These are phyloP conservation scores for Chaetomium tenue DNA, from an alignment of 495 filamentous ascomycete species.

Conservation along the genomic window DNA sequence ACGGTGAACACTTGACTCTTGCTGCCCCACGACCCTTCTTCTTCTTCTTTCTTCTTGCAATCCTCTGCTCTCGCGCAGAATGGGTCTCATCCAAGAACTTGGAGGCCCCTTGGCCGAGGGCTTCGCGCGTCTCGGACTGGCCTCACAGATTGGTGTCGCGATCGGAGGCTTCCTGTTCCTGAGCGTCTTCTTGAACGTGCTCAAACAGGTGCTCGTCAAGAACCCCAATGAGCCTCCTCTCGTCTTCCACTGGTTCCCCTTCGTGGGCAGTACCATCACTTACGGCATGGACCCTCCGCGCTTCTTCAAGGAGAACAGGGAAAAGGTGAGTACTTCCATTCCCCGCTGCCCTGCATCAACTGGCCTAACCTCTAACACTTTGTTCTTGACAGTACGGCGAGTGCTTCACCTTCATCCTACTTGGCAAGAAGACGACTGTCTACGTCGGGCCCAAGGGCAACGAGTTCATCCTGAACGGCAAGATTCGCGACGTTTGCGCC, in stretches of 20 bases:
- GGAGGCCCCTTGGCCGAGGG: slow-evolving; percentile 45
- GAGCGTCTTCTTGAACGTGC: slow-evolving; percentile 62
- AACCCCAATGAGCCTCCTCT: slow-evolving; percentile 73
- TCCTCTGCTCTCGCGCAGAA: slow-evolving; percentile 25
- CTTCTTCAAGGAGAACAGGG: slow-evolving; percentile 68
- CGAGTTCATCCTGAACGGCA: slow-evolving; percentile 84
- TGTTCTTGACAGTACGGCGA: slow-evolving; percentile 32
- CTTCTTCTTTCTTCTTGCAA: background rate
- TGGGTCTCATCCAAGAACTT: slow-evolving; percentile 54
- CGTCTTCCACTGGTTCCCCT: slow-evolving; percentile 80
- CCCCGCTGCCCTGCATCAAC: too few relatives aligned
- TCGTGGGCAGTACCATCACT: slow-evolving; percentile 72
- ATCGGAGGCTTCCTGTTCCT: slow-evolving; percentile 50
- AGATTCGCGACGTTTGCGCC: slow-evolving; percentile 74
- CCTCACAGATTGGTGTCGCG: slow-evolving; percentile 47
- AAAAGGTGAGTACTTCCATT: slow-evolving; percentile 55
- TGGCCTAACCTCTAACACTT: slow-evolving; percentile 9
- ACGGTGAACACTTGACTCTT: slow-evolving; percentile 2
- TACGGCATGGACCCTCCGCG: slow-evolving; percentile 83
- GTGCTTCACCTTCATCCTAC: slow-evolving; percentile 74
- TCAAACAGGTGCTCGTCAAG: slow-evolving; percentile 66
- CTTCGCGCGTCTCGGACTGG: slow-evolving; percentile 43
- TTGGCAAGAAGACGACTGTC: slow-evolving; percentile 75
- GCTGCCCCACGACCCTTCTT: slow-evolving; percentile 1
- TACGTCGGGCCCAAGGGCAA: slow-evolving; percentile 76